Percentiles rank a stretch among this genome's conserved stretches.
phyloP scores from a whole-genome alignment of 108 stramenopile genomes.

The Cyclotella kingstonii region DNA sequence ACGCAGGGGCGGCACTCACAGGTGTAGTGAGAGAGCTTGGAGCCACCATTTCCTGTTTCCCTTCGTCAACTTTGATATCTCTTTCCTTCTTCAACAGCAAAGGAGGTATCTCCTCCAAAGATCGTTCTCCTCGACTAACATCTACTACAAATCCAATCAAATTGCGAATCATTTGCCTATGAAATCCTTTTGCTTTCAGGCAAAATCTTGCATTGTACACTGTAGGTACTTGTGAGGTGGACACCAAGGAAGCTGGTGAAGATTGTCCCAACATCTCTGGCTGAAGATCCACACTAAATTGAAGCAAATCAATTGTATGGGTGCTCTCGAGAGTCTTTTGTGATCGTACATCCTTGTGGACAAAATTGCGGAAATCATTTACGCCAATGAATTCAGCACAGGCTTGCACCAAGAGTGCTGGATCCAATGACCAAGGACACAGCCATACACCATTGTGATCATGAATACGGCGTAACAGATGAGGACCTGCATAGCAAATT shows the following conservation, averaged over 20 bases:
- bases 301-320: slow-evolving; percentile 25
- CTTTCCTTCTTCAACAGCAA: slow-evolving; percentile 10
- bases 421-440: slow-evolving; percentile 71
- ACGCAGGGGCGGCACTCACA: slow-evolving; percentile 66
- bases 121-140: slow-evolving; percentile 46
- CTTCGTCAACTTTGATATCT: neutral
- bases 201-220: slow-evolving; percentile 55
- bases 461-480: slow-evolving; percentile 39
- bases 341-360: slow-evolving; percentile 70
- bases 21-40: slow-evolving; percentile 15
- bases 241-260: neutral
- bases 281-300: slow-evolving; percentile 25
- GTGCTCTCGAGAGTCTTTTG: too few relatives aligned
- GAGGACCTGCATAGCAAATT: slow-evolving; percentile 57
- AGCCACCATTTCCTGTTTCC: slow-evolving; percentile 13
- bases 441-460: slow-evolving; percentile 65
- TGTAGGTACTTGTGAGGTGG: slow-evolving; percentile 18
- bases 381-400: slow-evolving; percentile 56
- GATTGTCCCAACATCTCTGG: slow-evolving; percentile 19
- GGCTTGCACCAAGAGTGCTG: slow-evolving; percentile 34
- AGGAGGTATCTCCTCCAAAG: slow-evolving; percentile 14
- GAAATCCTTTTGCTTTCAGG: slow-evolving; percentile 72
- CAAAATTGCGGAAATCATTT: slow-evolving; percentile 71
- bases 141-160: slow-evolving; percentile 79
- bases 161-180: slow-evolving; percentile 75